Evolutionary conservation across 192 early-diverging fungal species (phyloP).

Genomic region (Ambispora gerdemannii): DNA sequence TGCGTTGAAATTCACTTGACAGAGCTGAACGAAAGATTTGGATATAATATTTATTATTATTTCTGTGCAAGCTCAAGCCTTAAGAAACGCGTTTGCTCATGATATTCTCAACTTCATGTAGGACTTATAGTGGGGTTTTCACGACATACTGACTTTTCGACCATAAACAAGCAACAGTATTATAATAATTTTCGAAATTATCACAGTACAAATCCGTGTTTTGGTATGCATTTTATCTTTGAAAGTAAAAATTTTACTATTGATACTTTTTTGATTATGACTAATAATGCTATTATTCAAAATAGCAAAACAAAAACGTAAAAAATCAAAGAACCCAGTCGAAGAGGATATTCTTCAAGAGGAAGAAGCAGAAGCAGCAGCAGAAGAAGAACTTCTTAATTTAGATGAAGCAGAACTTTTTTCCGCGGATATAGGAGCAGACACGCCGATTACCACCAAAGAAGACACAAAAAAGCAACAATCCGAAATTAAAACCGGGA

Average conservation of each 20-base stretch:
- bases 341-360: not conserved
- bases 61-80: not conserved
- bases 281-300: not conserved
- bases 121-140: not conserved
- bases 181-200: not conserved
- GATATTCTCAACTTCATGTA: not conserved
- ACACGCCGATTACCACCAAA: not conserved
- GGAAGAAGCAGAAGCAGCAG: not conserved
- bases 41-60: not conserved
- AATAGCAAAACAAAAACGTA: not conserved
- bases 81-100: not conserved
- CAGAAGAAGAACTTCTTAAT: not conserved
- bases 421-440: not conserved
- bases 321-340: not conserved
- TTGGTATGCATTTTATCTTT: not conserved
- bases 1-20: too few relatives aligned
- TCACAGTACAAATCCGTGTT: not conserved
- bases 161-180: not conserved
- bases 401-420: conserved; percentile 8
- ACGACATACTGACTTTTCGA: not conserved
- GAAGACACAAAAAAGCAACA: not conserved
- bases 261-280: not conserved
- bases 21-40: too few relatives aligned
- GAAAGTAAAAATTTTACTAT: not conserved
- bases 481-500: not conserved